phyloP scores from a whole-genome alignment of 495 filamentous ascomycete genomes.

The Penicillium bovifimosum region DNA sequence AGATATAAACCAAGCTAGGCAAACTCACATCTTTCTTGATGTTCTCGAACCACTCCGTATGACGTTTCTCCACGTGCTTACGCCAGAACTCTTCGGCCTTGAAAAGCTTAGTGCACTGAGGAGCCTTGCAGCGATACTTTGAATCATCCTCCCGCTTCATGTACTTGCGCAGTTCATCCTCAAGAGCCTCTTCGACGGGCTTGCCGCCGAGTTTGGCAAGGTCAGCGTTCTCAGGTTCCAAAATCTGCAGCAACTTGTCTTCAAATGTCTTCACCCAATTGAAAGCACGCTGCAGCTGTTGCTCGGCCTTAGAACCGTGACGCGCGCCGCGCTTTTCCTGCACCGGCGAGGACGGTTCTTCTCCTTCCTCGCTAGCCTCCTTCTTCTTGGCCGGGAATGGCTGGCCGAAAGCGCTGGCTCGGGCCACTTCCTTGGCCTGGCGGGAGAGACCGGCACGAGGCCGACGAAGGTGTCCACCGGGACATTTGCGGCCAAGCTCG shows the following conservation, averaged over 20 bases:
- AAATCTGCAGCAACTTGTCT: slow-evolving; percentile 86
- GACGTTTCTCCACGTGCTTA: slow-evolving; percentile 96
- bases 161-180: slow-evolving; percentile 79
- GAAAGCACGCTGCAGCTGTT: slow-evolving; percentile 88
- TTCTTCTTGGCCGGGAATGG: slow-evolving; percentile 78
- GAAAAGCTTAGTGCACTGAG: slow-evolving; percentile 93
- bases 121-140: slow-evolving; percentile 94
- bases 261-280: slow-evolving; percentile 99
- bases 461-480: slow-evolving; percentile 90
- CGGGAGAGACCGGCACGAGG: slow-evolving; percentile 76
- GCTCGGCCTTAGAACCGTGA: slow-evolving; percentile 67
- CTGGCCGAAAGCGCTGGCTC: slow-evolving; percentile 71
- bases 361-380: slow-evolving; percentile 57
- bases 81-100: slow-evolving; percentile 95
- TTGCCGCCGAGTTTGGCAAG: slow-evolving; percentile 85
- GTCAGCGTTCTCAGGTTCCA: slow-evolving; percentile 85
- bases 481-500: slow-evolving; percentile 90
- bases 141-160: slow-evolving; percentile 96
- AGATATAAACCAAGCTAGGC: background rate
- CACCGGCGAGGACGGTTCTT: slow-evolving; percentile 55
- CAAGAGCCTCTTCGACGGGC: slow-evolving; percentile 73
- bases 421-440: slow-evolving; percentile 76
- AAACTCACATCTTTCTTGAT: slow-evolving; percentile 74
- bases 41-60: slow-evolving; percentile 77
- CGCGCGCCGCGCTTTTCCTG: slow-evolving; percentile 63